Evolutionary conservation across 1,284 basidiomycete species (phyloP).

Genomic region (Gastroboletus turbinatus): DNA sequence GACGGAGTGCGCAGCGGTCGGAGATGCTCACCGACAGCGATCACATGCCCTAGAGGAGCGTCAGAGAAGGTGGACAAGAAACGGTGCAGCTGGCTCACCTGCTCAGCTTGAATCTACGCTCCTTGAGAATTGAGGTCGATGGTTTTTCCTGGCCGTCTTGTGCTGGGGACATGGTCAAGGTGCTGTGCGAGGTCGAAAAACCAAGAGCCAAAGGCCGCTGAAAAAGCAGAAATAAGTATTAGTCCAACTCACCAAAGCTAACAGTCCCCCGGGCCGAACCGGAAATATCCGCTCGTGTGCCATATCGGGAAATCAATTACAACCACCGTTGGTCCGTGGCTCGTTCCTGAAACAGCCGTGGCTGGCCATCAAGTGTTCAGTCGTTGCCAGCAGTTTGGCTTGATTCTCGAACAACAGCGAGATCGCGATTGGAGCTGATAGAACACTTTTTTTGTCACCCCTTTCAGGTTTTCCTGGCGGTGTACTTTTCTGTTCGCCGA

Average conservation of each 20-base stretch:
- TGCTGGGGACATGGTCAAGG: constrained; percentile 40
- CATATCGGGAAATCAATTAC: constrained; percentile 29
- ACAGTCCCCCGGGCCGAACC: constrained; percentile 27
- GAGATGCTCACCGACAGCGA: constrained; percentile 70
- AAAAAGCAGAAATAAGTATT: constrained; percentile 30
- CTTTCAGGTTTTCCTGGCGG: constrained; percentile 6
- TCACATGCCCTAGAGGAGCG: constrained; percentile 65
- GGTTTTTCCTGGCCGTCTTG: constrained; percentile 43
- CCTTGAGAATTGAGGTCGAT: constrained; percentile 59
- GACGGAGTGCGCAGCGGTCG: background rate
- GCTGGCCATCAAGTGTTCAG: background rate
- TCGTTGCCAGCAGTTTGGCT: constrained; percentile 12
- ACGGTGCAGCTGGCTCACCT: constrained; percentile 47
- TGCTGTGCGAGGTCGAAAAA: constrained; percentile 10
- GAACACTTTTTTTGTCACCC: constrained; percentile 14
- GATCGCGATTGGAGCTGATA: constrained; percentile 30
- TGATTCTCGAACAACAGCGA: constrained; percentile 22
- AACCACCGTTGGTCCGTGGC: constrained; percentile 4
- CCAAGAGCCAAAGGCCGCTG: constrained; percentile 1
- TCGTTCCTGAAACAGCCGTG: constrained; percentile 33
- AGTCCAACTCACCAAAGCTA: constrained; percentile 9
- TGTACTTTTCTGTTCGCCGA: constrained; percentile 22
- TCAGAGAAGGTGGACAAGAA: constrained; percentile 4
- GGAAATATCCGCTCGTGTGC: constrained; percentile 25
- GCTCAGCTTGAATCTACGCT: constrained; percentile 80